These are phyloP conservation scores for Lagenaria siceraria DNA, from an alignment of 306 rosid species.

Conservation along the genomic window DNA sequence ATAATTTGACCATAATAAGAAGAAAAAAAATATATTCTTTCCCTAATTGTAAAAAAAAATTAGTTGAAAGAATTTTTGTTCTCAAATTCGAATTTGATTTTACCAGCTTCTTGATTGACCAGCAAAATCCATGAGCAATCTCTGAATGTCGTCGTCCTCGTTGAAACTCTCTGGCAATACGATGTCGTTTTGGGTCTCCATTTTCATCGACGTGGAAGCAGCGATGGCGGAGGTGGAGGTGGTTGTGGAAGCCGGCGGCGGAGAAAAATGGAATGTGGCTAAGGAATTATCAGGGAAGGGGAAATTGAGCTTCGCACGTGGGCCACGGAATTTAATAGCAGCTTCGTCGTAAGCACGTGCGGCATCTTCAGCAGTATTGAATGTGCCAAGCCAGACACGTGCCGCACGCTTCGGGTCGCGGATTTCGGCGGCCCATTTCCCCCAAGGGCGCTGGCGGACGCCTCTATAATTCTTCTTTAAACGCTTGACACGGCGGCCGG, in stretches of 20 bases:
- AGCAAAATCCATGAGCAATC: constrained; percentile 31
- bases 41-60: not conserved
- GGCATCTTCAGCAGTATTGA: constrained; percentile 70
- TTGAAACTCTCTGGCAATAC: constrained; percentile 2
- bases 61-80: not conserved
- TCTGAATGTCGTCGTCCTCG: constrained; percentile 36
- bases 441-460: constrained; percentile 95
- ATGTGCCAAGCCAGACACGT: constrained; percentile 87
- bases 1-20: not conserved
- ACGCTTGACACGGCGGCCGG: constrained; percentile 18
- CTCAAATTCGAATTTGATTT: not conserved
- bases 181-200: not conserved
- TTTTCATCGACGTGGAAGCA: not conserved
- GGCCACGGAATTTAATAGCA: constrained; percentile 78
- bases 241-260: not conserved
- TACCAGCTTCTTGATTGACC: constrained; percentile 25
- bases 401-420: constrained; percentile 60
- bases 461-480: constrained; percentile 73
- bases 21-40: not conserved
- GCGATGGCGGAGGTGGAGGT: not conserved
- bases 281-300: constrained; percentile 44
- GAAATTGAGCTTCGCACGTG: constrained; percentile 83
- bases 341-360: constrained; percentile 79
- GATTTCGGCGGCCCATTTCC: constrained; percentile 90
- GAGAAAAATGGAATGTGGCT: not conserved